Evolutionary conservation across 768 basidiomycete species (phyloP).

Genomic region (Asterophora lycoperdoides): DNA sequence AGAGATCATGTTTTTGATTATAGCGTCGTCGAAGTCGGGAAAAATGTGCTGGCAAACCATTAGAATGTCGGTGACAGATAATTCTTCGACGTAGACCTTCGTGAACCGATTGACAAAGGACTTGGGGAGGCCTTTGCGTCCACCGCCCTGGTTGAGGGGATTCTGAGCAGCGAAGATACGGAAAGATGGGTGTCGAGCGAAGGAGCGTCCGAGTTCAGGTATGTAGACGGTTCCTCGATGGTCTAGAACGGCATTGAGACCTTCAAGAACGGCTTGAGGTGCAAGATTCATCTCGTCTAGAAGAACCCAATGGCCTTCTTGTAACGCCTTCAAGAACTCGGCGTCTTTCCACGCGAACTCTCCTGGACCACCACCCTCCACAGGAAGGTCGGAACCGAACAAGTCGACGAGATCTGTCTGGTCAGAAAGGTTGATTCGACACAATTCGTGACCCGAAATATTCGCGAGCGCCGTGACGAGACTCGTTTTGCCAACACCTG

Average conservation of each 20-base stretch:
- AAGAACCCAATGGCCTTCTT: conserved; percentile 96
- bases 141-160: conserved; percentile 92
- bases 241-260: conserved; percentile 92
- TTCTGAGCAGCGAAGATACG: conserved; percentile 98
- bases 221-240: conserved; percentile 94
- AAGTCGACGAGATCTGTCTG: conserved; percentile 96
- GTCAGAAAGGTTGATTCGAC: conserved; percentile 95
- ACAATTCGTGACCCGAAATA: conserved; percentile 70
- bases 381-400: conserved; percentile 93
- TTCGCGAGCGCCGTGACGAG: conserved; percentile 84
- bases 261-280: conserved; percentile 94
- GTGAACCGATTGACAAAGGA: conserved; percentile 98
- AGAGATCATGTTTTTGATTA: conserved; percentile 70
- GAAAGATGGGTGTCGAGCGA: conserved; percentile 87
- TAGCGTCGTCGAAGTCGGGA: conserved; percentile 48
- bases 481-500: conserved; percentile 97
- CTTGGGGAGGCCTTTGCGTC: conserved; percentile 94
- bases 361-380: conserved; percentile 85
- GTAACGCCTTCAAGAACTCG: conserved; percentile 88
- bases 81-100: conserved; percentile 91
- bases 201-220: conserved; percentile 89
- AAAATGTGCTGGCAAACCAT: conserved; percentile 75
- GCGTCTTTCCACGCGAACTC: conserved; percentile 98
- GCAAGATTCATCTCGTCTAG: conserved; percentile 99
- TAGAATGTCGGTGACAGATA: conserved; percentile 71